Evolutionary conservation across 768 basidiomycete species (phyloP).

Genomic region (Rhizopogon vulgaris): DNA sequence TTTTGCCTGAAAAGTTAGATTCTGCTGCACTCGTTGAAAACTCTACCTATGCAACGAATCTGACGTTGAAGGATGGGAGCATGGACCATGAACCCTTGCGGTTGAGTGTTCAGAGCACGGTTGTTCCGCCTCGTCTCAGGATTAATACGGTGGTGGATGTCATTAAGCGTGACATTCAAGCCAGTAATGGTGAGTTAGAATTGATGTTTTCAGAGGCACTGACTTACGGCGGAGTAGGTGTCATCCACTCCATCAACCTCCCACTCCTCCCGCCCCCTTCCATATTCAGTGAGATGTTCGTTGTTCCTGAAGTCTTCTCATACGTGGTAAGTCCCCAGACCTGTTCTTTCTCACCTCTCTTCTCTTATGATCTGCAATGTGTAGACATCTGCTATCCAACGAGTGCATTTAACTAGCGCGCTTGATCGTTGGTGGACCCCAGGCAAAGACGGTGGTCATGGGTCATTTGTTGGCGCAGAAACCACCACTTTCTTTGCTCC

Average conservation of each 20-base stretch:
- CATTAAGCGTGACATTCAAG: slow-evolving; percentile 33
- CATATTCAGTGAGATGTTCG: slow-evolving; percentile 41
- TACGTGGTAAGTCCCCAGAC: slow-evolving; percentile 33
- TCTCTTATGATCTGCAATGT: not conserved
- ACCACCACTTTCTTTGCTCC: slow-evolving; percentile 50
- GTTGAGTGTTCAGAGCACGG: slow-evolving; percentile 30
- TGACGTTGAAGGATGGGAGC: slow-evolving; percentile 35
- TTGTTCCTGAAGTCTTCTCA: slow-evolving; percentile 38
- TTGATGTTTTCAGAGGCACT: not conserved
- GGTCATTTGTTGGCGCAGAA: slow-evolving; percentile 38
- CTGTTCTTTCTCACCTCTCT: not conserved
- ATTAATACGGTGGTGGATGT: slow-evolving; percentile 48
- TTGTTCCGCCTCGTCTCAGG: slow-evolving; percentile 28
- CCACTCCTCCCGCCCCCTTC: slow-evolving; percentile 53
- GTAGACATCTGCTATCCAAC: slow-evolving; percentile 54
- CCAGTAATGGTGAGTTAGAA: slow-evolving; percentile 42
- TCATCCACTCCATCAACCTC: slow-evolving; percentile 48
- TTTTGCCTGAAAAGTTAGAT: slow-evolving; percentile 36
- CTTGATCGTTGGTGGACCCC: slow-evolving; percentile 42
- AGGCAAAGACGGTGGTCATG: slow-evolving; percentile 27
- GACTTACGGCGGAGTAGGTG: slow-evolving; percentile 20
- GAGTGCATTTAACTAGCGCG: slow-evolving; percentile 36
- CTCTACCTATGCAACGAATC: slow-evolving; percentile 45
- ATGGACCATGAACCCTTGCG: slow-evolving; percentile 42
- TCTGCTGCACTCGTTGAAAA: slow-evolving; percentile 40